phyloP scores from a whole-genome alignment of 2,329 filamentous ascomycete genomes.

The Berkeleyomyces basicola region DNA sequence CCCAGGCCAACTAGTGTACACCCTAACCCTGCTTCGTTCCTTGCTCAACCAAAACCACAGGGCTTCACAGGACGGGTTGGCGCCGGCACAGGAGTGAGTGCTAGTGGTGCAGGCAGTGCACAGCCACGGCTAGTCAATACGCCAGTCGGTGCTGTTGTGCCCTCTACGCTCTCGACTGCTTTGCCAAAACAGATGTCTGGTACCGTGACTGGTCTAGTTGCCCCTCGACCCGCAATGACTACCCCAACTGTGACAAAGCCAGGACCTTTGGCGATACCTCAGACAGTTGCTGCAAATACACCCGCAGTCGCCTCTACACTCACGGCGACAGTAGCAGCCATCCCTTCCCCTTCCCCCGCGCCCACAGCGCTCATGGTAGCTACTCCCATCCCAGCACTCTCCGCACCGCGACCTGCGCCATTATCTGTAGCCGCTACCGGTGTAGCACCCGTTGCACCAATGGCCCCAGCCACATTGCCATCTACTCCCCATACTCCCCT shows the following conservation, averaged over 20 bases:
- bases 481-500: not conserved
- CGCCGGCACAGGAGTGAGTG: not conserved
- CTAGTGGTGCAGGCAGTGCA: too few species aligned
- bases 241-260: not conserved
- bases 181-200: not conserved
- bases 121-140: too few species aligned
- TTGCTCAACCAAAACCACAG: slow-evolving; percentile 1
- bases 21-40: not conserved
- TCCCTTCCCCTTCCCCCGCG: too few species aligned
- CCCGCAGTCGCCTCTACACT: too few species aligned
- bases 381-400: too few species aligned
- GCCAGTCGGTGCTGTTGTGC: too few species aligned
- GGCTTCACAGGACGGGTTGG: not conserved
- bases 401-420: not conserved
- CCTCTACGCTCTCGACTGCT: not conserved
- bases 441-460: too few species aligned
- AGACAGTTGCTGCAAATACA: not conserved
- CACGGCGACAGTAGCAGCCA: too few species aligned
- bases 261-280: not conserved
- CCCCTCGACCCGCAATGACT: not conserved
- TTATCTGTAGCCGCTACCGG: not conserved
- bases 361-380: too few species aligned
- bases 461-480: too few species aligned
- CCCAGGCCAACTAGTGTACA: not conserved
- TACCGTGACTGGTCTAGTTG: not conserved